These are phyloP conservation scores for Fusarium falciforme DNA, from an alignment of 2,329 filamentous ascomycete species.

Conservation along the genomic window DNA sequence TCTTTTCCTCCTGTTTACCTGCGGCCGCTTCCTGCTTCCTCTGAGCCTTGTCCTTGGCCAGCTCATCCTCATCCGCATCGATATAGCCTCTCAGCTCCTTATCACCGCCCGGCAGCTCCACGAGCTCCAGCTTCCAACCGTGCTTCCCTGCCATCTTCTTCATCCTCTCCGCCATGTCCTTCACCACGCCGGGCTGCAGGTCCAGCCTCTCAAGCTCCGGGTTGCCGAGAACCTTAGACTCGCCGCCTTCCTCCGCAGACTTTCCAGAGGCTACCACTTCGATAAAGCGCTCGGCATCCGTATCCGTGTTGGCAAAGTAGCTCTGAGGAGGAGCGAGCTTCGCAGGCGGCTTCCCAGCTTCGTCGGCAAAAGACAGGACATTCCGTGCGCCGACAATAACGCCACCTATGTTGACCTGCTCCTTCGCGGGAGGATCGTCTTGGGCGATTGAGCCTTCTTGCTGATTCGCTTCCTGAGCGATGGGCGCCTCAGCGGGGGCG, in stretches of 20 bases:
- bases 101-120: conserved; percentile 71
- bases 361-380: conserved; percentile 58
- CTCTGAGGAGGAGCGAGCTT: conserved; percentile 59
- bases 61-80: conserved; percentile 62
- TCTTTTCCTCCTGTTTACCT: conserved; percentile 13
- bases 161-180: conserved; percentile 75
- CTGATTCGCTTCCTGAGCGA: conserved; percentile 19
- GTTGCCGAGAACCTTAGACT: conserved; percentile 69
- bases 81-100: conserved; percentile 77
- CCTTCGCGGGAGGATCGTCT: conserved; percentile 47
- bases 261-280: conserved; percentile 60
- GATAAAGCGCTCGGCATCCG: conserved; percentile 46
- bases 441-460: conserved; percentile 16
- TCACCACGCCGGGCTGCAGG: conserved; percentile 73
- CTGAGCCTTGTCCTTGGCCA: conserved; percentile 36
- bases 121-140: conserved; percentile 84
- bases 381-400: conserved; percentile 64
- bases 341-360: conserved; percentile 60
- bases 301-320: conserved; percentile 47
- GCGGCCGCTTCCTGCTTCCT: conserved; percentile 29
- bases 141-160: conserved; percentile 75
- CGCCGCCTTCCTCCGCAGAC: conserved; percentile 69
- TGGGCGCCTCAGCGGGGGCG: conserved; percentile 46
- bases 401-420: conserved; percentile 62
- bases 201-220: conserved; percentile 77